Evolutionary conservation across 495 filamentous ascomycete genomes (phyloP), one percentile per base, ranked within the genome.

Genomic region (Daldinia grandis): DNA sequence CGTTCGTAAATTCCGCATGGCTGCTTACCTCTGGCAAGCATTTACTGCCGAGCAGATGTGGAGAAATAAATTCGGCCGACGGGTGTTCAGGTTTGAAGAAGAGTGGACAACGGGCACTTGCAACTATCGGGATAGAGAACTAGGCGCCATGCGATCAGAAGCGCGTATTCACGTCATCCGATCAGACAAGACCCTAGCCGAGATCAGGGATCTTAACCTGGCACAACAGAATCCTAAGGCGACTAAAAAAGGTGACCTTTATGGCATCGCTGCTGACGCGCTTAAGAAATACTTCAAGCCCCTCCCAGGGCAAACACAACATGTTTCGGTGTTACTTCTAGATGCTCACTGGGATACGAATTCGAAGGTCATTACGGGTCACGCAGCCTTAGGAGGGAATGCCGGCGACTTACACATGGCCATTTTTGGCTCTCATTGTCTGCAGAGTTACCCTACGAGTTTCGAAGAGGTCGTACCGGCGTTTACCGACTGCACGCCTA

Each of bases 41-140:
- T 97, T 95, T 74, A 98, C 94, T 0, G 92, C 91, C 12, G 93
- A 97, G 75, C 93, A 98, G 76, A 97, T 97, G 94, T 90, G 87
- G 78, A 91, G 93, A 64, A 91, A 95, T 78, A 90, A 88, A 50
- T 86, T 97, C 58, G 93, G 93, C 3, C 86, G 94, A 27, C 87
- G 94, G 24, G 91, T 88, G 50, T 97, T 97, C 76, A 85, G 94
- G 44, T 92, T 95, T 69, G 94, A 98, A 60, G 94, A 98, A 77
- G 92, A 95, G 71, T 98, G 94, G 94, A 91, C 93, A 62, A 87
- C 87, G 0, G 93, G 93, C 15, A 91, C 89, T 14, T 82, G 92
- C 53, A 93, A 89, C 42, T 84, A 85, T 66, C 87, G 91, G 33
- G 94, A 97, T 79, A 80, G 80, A 55, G 84, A 89, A 24, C 82